Conservation (phyloP, 306 rosid genomes). For the Cajanus cajan region DNA sequence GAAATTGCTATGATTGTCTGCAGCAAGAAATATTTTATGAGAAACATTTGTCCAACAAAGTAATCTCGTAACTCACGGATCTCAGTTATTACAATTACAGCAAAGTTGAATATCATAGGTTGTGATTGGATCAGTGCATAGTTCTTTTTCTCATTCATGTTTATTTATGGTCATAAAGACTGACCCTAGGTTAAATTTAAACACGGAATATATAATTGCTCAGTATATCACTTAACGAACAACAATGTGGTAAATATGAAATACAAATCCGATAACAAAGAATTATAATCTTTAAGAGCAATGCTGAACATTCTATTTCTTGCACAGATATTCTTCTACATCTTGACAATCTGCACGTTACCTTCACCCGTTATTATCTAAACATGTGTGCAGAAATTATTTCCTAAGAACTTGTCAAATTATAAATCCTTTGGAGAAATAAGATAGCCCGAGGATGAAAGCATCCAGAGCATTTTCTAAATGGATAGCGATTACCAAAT, state of each 20-base stretch:
- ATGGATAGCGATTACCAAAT: background rate
- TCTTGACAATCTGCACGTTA: background rate
- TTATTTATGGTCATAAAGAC: background rate
- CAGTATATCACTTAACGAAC: background rate
- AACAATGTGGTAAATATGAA: background rate
- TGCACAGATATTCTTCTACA: background rate
- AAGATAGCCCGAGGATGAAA: conserved; percentile 6
- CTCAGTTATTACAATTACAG: background rate
- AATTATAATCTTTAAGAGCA: background rate
- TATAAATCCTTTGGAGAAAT: conserved; percentile 10
- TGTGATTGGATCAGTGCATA: too few relatives aligned
- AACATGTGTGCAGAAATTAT: conserved; percentile 13
- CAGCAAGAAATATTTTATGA: background rate
- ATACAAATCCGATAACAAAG: background rate
- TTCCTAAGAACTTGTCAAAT: background rate
- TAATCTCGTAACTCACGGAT: background rate
- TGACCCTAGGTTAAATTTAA: background rate
- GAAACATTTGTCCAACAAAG: background rate
- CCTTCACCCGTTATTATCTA: background rate
- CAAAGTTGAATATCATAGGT: too few relatives aligned
- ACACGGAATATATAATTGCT: background rate
- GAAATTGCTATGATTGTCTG: background rate
- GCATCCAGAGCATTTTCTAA: background rate
- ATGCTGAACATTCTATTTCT: background rate
- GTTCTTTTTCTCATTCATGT: too few relatives aligned